phyloP scores from a whole-genome alignment of 1,284 basidiomycete species.

The Marasmius oreades region DNA sequence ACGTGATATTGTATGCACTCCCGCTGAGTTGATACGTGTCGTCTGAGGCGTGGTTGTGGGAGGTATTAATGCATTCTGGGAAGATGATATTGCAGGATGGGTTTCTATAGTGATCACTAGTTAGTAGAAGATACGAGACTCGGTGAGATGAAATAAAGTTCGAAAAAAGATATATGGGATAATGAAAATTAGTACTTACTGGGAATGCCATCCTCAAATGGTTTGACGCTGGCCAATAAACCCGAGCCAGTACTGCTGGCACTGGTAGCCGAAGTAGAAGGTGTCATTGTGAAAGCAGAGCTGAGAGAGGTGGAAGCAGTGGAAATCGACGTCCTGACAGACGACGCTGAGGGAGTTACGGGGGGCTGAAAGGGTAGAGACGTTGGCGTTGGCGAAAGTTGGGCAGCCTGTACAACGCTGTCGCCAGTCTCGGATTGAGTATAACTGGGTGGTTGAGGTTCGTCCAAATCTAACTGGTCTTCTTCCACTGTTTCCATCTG shows the following conservation, averaged over 20 bases:
- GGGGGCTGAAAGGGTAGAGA: background rate
- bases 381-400: background rate
- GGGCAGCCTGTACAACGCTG: background rate
- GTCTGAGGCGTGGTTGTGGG: background rate
- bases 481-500: background rate
- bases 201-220: background rate
- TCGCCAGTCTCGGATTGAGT: background rate
- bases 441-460: background rate
- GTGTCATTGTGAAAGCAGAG: background rate
- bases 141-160: background rate
- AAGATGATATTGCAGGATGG: background rate
- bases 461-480: background rate
- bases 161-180: background rate
- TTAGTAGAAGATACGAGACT: background rate
- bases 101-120: background rate
- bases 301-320: background rate
- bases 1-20: background rate
- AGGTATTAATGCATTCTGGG: background rate
- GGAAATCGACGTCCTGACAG: background rate
- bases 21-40: background rate
- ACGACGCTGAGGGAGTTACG: background rate
- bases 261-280: background rate
- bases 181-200: background rate
- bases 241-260: background rate
- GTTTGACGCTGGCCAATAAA: background rate